Base-by-base conservation (phyloP, 1,284 basidiomycete species). In the Cutaneotrichosporon cutaneum region DNA sequence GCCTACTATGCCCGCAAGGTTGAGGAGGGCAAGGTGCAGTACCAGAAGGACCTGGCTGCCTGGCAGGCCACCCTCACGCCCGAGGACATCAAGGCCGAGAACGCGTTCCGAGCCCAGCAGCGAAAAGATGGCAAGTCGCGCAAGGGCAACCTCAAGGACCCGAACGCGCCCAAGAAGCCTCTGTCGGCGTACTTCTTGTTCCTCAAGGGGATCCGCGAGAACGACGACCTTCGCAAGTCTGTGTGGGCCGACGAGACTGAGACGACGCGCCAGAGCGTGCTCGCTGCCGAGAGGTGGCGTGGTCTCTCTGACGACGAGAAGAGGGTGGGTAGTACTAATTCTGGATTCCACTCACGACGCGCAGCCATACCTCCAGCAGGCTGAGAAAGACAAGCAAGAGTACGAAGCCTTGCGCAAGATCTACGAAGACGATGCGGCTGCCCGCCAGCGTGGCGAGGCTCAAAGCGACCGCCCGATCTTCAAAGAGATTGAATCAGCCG, bases 131-230 rank as follows among this genome's bases (percentile, higher is more conserved):
- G 94, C 72, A 93, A 94, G 80, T 93, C 90, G 56, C 85, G 92
- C 70, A 92, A 90, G 84, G 89, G 90, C 66, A 96, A 97, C 78
- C 89, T 97, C 80, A 95, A 95, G 82, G 93, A 97, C 76, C 93
- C 93, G 30, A 94, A 96, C 74, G 94, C 92, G 21, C 94, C 94
- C 10, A 94, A 94, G 86, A 95, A 95, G 79, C 94, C 94, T 3
- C 85, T 96, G 32, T 90, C 87, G 71, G 93, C 94, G 3, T 97
- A 96, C 77, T 96, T 96, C 72, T 89, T 95, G 86, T 97, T 94
- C 82, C 80, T 96, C 66, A 91, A 94, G 77, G 86, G 88, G 54
- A 94, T 94, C 71, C 85, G 92, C 65, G 87, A 90, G 72, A 74
- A 78, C 63, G 85, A 86, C 14, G 82, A 82, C 45, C 81, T 92